These are phyloP conservation scores for Carpinus viminea DNA, from an alignment of 306 rosid species.

Conservation along the genomic window DNA sequence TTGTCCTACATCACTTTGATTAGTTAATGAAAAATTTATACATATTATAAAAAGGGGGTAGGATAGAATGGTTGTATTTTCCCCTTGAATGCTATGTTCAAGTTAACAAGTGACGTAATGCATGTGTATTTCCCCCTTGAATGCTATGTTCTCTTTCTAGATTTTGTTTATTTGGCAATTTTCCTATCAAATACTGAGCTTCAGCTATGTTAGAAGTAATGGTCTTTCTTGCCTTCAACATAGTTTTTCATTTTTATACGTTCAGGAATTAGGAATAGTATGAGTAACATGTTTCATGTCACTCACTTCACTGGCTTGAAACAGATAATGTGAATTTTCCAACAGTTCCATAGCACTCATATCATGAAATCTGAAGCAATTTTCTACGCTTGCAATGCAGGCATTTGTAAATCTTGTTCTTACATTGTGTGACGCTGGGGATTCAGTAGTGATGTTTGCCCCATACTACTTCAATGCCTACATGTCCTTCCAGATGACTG, in stretches of 20 bases:
- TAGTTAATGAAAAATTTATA: background rate
- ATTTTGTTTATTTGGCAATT: background rate
- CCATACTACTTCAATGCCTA: constrained; percentile 93
- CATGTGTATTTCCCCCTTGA: background rate
- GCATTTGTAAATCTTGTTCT: constrained; percentile 96
- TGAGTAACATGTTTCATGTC: background rate
- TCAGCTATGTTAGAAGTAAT: background rate
- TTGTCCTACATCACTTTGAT: too few species aligned
- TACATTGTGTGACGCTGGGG: constrained; percentile 91
- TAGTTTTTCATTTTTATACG: background rate
- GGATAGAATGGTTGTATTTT: background rate
- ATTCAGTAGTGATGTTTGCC: constrained; percentile 86
- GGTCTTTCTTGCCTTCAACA: background rate
- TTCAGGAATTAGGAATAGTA: background rate
- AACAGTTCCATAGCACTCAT: constrained; percentile 11
- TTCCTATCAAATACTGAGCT: background rate
- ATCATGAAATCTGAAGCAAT: constrained; percentile 31
- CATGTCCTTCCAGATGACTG: constrained; percentile 97
- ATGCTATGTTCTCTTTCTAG: background rate
- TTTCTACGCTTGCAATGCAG: constrained; percentile 46
- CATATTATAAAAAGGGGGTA: background rate
- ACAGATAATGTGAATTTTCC: constrained; percentile 4
- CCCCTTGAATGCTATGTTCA: too few species aligned
- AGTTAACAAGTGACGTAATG: background rate
- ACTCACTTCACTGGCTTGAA: background rate